Evolutionary conservation across 768 basidiomycete species (phyloP), one percentile per base, ranked within the genome.

Genomic region (Boletus fagicola): DNA sequence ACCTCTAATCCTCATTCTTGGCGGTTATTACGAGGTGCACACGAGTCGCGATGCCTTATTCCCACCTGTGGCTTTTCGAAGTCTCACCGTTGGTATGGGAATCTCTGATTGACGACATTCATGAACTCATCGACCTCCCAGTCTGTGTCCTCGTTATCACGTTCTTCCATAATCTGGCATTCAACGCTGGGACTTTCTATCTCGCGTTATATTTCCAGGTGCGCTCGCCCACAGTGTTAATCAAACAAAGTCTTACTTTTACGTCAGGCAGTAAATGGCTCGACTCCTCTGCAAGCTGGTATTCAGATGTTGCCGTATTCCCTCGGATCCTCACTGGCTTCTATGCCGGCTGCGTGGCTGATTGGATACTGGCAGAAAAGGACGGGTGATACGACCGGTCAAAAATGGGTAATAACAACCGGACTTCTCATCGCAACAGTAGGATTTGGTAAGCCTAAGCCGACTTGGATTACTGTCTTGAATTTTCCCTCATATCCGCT

Each of bases 111-210:
- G 40, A 35, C 39, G 43, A 40, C 46, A n/a, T 51, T 56, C 49
- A 56, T 52, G 54, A 59, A 40, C 56, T 54, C 39, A 61, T 38
- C 36, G 35, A 51, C 18, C 62, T 52, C 24, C 26, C 54, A 92
- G 90, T 85, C 59, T 78, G 80, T 56, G 77, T 90, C 46, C 81
- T 93, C 33, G 50, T 84, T 18, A 78, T 90, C 57, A 83, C 83
- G 18, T 91, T 92, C 74, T 77, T 93, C 53, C 92, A 93, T 70
- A 91, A 90, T 67, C 80, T 92, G 60, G 85, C 84, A 16, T 94
- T 92, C 72, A 92, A 83, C 61, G 83, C 91, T 33, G 91, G 89
- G 49, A 93, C 91, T 6, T 94, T 89, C 74, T 94, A 91, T 73
- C 82, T 94, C 46, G 88, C 90, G 0, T 71, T 93, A 24, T 93